Evolutionary conservation across 176 grass and related monocot genomes (phyloP).

Genomic region (Tillandsia fasciculata): DNA sequence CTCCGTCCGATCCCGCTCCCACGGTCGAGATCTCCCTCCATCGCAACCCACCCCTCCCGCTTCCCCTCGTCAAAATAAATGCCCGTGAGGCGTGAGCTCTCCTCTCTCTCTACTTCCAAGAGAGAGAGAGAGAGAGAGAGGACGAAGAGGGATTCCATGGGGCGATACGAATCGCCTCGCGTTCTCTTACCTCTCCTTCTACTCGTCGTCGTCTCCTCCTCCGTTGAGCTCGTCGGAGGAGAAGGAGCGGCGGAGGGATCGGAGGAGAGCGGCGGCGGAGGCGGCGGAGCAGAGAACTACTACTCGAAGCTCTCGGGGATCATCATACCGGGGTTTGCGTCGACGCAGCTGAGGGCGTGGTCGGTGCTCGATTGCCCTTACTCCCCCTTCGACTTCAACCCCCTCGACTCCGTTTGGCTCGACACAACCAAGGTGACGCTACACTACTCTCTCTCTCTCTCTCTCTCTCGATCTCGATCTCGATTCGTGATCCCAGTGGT

Average conservation of each 20-base stretch:
- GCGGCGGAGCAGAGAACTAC: slow-evolving; percentile 36
- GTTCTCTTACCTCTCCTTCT: background rate
- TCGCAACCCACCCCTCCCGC: background rate
- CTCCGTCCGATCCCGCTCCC: background rate
- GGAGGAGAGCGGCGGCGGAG: slow-evolving; percentile 11
- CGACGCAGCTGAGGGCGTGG: slow-evolving; percentile 95
- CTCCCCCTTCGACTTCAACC: slow-evolving; percentile 94
- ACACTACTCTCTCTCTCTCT: too few species aligned
- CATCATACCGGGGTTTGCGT: slow-evolving; percentile 91
- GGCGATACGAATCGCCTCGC: background rate
- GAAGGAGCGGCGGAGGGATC: background rate
- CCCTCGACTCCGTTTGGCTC: slow-evolving; percentile 91
- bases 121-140: background rate
- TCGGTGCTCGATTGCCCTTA: slow-evolving; percentile 95
- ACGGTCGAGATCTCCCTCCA: background rate
- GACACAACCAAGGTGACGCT: slow-evolving; percentile 55
- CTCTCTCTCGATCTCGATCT: too few species aligned
- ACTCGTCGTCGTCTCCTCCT: background rate
- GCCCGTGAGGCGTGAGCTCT: background rate
- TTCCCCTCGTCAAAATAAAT: background rate
- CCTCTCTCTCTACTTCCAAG: background rate
- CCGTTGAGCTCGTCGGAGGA: too few species aligned
- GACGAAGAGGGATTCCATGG: background rate
- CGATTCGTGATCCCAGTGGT: too few species aligned
- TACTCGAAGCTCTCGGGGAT: slow-evolving; percentile 87